These are phyloP conservation scores for Podila epigama DNA, from an alignment of 192 early-diverging fungal species.

Conservation along the genomic window DNA sequence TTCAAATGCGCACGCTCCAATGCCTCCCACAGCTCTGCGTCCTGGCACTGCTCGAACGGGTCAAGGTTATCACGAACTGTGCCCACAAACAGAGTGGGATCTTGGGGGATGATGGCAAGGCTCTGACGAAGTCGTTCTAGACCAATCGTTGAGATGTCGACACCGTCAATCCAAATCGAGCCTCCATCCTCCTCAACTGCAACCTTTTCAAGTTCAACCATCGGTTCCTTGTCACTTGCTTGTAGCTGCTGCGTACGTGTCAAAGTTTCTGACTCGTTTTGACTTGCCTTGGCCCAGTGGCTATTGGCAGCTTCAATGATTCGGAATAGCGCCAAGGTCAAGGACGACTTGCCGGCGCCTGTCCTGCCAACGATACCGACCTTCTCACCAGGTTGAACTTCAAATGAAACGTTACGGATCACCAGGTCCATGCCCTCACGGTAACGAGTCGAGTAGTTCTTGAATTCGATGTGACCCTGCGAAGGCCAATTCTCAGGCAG, in stretches of 20 bases:
- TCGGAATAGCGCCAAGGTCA: conserved; percentile 62
- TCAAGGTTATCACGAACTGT: conserved; percentile 67
- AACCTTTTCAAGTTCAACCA: conserved; percentile 67
- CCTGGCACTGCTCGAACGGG: conserved; percentile 57
- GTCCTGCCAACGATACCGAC: conserved; percentile 80
- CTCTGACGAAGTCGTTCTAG: conserved; percentile 60
- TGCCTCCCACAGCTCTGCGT: conserved; percentile 73
- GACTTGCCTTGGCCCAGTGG: conserved; percentile 56
- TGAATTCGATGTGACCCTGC: conserved; percentile 77
- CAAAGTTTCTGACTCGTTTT: conserved; percentile 54
- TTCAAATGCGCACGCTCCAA: conserved; percentile 75
- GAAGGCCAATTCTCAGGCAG: conserved; percentile 77
- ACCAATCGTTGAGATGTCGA: conserved; percentile 71
- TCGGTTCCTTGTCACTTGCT: conserved; percentile 21
- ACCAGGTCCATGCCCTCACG: conserved; percentile 81
- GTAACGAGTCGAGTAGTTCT: conserved; percentile 82
- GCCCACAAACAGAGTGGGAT: conserved; percentile 73
- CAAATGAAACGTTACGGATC: conserved; percentile 71
- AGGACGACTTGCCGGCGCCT: conserved; percentile 58
- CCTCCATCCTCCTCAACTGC: conserved; percentile 69
- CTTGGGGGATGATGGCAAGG: conserved; percentile 84
- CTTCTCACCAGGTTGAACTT: conserved; percentile 57
- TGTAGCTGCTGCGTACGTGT: neutral
- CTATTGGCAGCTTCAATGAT: conserved; percentile 58
- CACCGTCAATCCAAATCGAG: conserved; percentile 63